Percentiles rank a stretch among this genome's conserved stretches.
These are phyloP conservation scores for Raphanus sativus DNA, from an alignment of 345 rosid species.

Conservation along the genomic window DNA sequence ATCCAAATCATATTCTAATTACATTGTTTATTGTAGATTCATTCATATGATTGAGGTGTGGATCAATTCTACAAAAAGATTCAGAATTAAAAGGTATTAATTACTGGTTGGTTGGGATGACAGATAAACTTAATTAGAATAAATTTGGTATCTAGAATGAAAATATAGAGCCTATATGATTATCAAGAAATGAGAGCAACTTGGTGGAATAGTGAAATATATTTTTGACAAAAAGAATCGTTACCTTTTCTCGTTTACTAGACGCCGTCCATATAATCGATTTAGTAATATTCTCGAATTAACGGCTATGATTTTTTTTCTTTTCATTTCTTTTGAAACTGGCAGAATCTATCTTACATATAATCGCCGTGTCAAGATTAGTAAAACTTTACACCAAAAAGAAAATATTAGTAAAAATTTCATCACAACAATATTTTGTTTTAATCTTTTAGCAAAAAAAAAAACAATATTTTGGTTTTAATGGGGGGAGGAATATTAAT, in stretches of 20 bases:
- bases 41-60: constrained; percentile 19
- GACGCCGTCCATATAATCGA: constrained; percentile 19
- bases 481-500: not conserved
- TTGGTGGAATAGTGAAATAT: constrained; percentile 26
- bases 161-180: constrained; percentile 13
- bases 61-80: constrained; percentile 16
- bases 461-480: not conserved
- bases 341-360: constrained; percentile 8
- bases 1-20: constrained; percentile 8
- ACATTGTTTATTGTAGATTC: constrained; percentile 15
- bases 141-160: constrained; percentile 8
- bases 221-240: constrained; percentile 31
- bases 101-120: constrained; percentile 20
- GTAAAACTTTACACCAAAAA: not conserved
- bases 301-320: constrained; percentile 18
- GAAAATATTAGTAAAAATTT: not conserved
- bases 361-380: constrained; percentile 2
- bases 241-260: constrained; percentile 17
- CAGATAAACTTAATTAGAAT: constrained; percentile 1
- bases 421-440: not conserved
- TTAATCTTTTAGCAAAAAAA: too few species aligned
- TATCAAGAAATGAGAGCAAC: constrained; percentile 16
- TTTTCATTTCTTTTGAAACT: not conserved
- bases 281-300: constrained; percentile 19
- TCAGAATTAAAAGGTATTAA: not conserved